phyloP scores from a whole-genome alignment of 495 filamentous ascomycete species.

The Aspergillus affinis region DNA sequence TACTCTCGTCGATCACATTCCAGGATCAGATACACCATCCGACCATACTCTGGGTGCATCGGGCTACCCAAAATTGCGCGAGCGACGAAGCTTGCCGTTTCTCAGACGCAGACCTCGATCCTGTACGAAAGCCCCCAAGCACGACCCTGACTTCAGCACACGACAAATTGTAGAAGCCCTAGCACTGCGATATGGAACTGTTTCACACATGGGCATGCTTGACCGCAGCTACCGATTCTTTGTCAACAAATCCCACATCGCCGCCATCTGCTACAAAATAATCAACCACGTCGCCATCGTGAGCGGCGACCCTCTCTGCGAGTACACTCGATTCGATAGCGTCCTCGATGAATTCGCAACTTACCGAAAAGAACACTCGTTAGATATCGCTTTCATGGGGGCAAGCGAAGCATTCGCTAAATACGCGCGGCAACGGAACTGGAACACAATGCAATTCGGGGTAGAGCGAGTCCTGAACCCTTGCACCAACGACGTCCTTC shows the following conservation, averaged over 20 bases:
- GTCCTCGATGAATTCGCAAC: slow-evolving; percentile 38
- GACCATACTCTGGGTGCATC: neutral
- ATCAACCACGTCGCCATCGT: slow-evolving; percentile 38
- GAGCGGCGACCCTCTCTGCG: slow-evolving; percentile 42
- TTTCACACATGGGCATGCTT: slow-evolving; percentile 47
- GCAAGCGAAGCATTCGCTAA: slow-evolving; percentile 21
- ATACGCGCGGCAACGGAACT: slow-evolving; percentile 26
- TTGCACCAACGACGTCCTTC: slow-evolving; percentile 38
- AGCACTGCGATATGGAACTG: slow-evolving; percentile 33
- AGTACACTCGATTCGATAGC: slow-evolving; percentile 15
- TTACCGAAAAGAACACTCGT: slow-evolving; percentile 29
- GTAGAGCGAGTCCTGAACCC: slow-evolving; percentile 43
- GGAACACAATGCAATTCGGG: slow-evolving; percentile 43
- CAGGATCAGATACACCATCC: neutral
- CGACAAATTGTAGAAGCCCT: slow-evolving; percentile 17
- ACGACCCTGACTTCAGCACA: neutral
- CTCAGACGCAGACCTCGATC: neutral
- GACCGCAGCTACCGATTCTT: slow-evolving; percentile 45
- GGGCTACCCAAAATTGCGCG: neutral
- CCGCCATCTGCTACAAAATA: slow-evolving; percentile 40
- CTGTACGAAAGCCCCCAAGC: neutral
- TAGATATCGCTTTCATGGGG: slow-evolving; percentile 40
- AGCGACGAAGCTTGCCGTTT: neutral
- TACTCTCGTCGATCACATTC: neutral
- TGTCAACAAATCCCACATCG: slow-evolving; percentile 35